These are phyloP conservation scores for Pichia membranifaciens DNA, from an alignment of 805 yeast genomes.

Conservation along the genomic window DNA sequence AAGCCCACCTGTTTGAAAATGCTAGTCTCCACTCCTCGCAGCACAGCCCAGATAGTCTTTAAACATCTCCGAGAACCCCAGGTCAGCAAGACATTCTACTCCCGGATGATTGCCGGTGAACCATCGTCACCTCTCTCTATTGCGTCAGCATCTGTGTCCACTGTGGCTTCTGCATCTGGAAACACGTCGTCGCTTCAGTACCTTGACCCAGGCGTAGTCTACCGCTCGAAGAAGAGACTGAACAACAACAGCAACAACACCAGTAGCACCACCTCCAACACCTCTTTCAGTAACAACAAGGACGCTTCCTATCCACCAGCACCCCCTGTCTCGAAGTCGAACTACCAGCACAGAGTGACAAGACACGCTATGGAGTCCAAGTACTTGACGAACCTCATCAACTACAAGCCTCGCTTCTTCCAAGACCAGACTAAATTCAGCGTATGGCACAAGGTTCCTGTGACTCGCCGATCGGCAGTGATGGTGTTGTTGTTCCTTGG, in stretches of 20 bases:
- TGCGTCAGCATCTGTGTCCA: too few relatives aligned
- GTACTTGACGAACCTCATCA: constrained; percentile 31
- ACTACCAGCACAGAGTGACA: constrained; percentile 7
- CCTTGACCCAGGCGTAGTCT: background rate
- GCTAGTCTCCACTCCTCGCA: constrained; percentile 1
- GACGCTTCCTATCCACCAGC: background rate
- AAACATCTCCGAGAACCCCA: constrained; percentile 4
- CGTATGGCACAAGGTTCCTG: constrained; percentile 63
- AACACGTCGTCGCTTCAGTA: too few relatives aligned
- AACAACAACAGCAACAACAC: too few relatives aligned
- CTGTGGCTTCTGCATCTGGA: too few relatives aligned
- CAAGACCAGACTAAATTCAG: constrained; percentile 28
- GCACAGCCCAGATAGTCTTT: background rate
- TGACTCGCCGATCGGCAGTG: constrained; percentile 70
- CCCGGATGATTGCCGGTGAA: background rate
- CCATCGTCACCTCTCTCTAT: too few relatives aligned
- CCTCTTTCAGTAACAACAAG: too few relatives aligned
- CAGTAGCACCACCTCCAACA: too few relatives aligned
- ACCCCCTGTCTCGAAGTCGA: constrained; percentile 7
- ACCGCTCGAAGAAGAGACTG: too few relatives aligned
- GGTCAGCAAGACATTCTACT: constrained; percentile 1
- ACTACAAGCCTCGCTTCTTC: constrained; percentile 32
- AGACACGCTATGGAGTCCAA: constrained; percentile 28
- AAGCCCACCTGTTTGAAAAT: background rate
- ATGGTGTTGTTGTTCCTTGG: constrained; percentile 70